Base-by-base conservation (phyloP, 805 yeast species). In the Barnettozyma botsteinii region DNA sequence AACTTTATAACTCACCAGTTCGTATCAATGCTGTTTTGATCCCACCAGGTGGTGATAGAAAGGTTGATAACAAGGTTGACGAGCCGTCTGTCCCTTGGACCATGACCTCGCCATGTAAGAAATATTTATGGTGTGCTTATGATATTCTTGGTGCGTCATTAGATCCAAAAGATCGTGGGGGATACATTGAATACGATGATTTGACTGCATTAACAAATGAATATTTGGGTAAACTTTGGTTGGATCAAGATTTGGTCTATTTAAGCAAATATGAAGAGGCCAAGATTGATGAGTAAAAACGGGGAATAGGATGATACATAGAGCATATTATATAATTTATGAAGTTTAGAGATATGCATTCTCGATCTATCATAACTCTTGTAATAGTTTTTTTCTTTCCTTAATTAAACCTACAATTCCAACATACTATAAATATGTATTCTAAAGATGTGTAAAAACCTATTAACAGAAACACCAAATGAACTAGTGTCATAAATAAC, bases 121-220 rank as follows among this genome's bases (percentile, higher is more conserved):
- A 67, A 17, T 78, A 78, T 51, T 50, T 73, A 23, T 78, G 84
- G 83, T 77, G 83, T 61, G 82, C 81, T 1, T 75, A 75, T 52
- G 73, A 74, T 41, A 55, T 65, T 17, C 59, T 77, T 42, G 83
- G 83, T 14, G 62, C 53, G 2, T 50, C 56, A 2, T 32, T 44
- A 2, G 54, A 53, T 28, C 52, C 52, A 12, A 24, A 28, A 17
- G 51, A 53, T 35, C 50, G 56, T 37, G 62, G 61, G 23, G 33
- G 33, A 5, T 42, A 34, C 28, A 43, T 58, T 22, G 48, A 45
- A 30, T 58, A 56, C 26, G 52, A 56, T 31, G 48, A 52, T 33
- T 20, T 43, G 22, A 56, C 61, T 0, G 48, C 45, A 23, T 20
- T 34, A 21, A 50, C 40, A 17, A 51, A 48, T 34, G 51, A 50